phyloP scores from a whole-genome alignment of 371 early-diverging fungal genomes.

The Apophysomyces elegans region DNA sequence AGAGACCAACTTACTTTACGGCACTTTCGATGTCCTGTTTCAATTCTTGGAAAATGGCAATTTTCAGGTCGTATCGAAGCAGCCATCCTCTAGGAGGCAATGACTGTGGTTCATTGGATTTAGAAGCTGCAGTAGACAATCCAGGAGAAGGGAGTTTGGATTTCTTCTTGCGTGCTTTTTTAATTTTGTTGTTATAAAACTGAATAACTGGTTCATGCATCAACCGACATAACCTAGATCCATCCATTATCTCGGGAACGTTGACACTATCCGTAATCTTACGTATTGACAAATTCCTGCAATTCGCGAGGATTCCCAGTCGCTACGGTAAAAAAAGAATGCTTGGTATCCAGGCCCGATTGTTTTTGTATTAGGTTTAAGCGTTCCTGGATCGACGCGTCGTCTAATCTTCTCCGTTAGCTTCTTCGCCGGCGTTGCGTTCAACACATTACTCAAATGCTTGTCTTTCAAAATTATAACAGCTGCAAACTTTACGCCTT shows the following conservation, averaged over 20 bases:
- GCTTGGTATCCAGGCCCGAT: constrained; percentile 67
- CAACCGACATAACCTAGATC: constrained; percentile 61
- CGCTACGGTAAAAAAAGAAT: constrained; percentile 67
- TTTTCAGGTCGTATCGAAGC: constrained; percentile 83
- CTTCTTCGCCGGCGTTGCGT: constrained; percentile 42
- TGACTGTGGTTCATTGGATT: constrained; percentile 43
- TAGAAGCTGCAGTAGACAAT: constrained; percentile 32
- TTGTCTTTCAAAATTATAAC: constrained; percentile 64
- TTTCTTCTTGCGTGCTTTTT: constrained; percentile 73
- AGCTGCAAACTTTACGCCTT: constrained; percentile 75
- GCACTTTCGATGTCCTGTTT: constrained; percentile 80
- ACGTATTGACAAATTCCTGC: constrained; percentile 73
- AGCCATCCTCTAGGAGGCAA: constrained; percentile 75
- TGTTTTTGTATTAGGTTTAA: constrained; percentile 62
- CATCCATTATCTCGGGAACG: not conserved
- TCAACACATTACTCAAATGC: constrained; percentile 20
- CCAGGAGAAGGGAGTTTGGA: constrained; percentile 62
- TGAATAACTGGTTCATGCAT: constrained; percentile 69
- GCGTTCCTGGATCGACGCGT: constrained; percentile 69
- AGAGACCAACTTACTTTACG: constrained; percentile 53
- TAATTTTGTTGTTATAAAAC: constrained; percentile 78
- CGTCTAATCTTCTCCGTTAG: constrained; percentile 42
- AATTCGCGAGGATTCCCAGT: constrained; percentile 55
- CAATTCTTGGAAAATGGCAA: constrained; percentile 77
- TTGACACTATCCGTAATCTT: constrained; percentile 16